Base-by-base conservation (phyloP, 2,329 filamentous ascomycete species). In the Cladosporium cucumerinum region DNA sequence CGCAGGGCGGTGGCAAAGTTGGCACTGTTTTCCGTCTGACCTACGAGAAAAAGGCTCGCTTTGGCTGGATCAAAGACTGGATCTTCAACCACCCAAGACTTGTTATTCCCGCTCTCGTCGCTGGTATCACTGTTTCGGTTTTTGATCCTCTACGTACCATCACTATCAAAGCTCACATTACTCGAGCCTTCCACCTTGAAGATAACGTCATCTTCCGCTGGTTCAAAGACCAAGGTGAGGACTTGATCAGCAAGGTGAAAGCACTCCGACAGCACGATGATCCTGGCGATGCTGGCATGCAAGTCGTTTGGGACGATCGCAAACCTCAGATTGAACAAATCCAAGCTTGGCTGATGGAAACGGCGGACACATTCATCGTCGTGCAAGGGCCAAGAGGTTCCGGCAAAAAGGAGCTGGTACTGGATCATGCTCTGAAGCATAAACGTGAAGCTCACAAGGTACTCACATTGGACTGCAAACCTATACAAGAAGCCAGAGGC, bases 141-240 rank as follows among this genome's bases (percentile, higher is more conserved):
- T 98, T 99, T 72, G 95, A 99, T 71, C 95, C 95, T 8, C 93
- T 99, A 65, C 87, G 95, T 52, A 93, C 93, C 0, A 95, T 96
- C 74, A 97, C 96, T 72, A 91, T 98, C 78, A 92, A 92, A 73
- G 84, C 89, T 4, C 93, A 97, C 74, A 88, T 99, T 59, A 92
- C 93, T 34, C 86, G 89, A 55, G 87, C 88, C 0, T 87, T 95
- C 66, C 86, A 90, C 65, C 81, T 95, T 34, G 87, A 87, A 52
- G 88, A 95, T 67, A 94, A 88, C 72, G 84, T 80, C 55, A 72
- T 93, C 18, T 91, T 92, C 77, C 86, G 88, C 66, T 97, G 93
- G 94, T 85, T 97, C 73, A 89, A 89, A 73, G 85, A 84, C 52
- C 89, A 91, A 71, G 87, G 88, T 2, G 84, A 85, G 0, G 88